phyloP scores from a whole-genome alignment of 345 rosid species.

The Brassica cretica region DNA sequence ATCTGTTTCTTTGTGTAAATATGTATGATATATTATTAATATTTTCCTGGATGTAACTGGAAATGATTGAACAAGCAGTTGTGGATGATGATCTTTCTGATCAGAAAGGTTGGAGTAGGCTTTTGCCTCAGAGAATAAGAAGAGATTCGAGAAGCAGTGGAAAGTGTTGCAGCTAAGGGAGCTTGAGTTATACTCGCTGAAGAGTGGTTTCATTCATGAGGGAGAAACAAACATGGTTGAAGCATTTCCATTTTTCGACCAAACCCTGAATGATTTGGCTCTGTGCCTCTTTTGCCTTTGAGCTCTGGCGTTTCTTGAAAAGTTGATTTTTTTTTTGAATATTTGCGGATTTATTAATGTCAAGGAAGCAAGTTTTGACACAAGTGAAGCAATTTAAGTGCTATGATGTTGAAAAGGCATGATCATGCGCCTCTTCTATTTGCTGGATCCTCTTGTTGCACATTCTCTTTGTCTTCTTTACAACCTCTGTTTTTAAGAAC shows the following conservation, averaged over 20 bases:
- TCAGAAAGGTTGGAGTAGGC: slow-evolving; percentile 27
- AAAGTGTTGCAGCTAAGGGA: slow-evolving; percentile 8
- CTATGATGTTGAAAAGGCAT: background rate
- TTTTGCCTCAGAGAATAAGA: slow-evolving; percentile 23
- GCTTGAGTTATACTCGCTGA: slow-evolving; percentile 17
- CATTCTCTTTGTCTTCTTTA: slow-evolving; percentile 42
- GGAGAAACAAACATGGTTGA: slow-evolving; percentile 26
- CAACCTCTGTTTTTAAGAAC: background rate
- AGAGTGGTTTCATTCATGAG: slow-evolving; percentile 33
- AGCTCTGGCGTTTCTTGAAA: slow-evolving; percentile 16
- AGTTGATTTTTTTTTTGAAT: slow-evolving; percentile 15
- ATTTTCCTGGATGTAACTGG: too few relatives aligned
- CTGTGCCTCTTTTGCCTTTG: background rate
- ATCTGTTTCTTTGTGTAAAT: too few relatives aligned
- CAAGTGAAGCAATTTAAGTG: slow-evolving; percentile 1
- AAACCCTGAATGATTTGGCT: background rate
- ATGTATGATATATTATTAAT: too few relatives aligned
- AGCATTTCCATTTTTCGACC: background rate
- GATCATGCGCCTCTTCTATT: slow-evolving; percentile 22
- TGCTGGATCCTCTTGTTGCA: background rate
- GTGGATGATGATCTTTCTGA: slow-evolving; percentile 27
- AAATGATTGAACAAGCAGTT: too few relatives aligned
- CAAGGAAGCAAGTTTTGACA: slow-evolving; percentile 4
- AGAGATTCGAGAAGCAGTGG: slow-evolving; percentile 40
- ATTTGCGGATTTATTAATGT: slow-evolving; percentile 27